Conservation (phyloP, 108 stramenopile genomes). For the Cylindrotheca closterium region DNA sequence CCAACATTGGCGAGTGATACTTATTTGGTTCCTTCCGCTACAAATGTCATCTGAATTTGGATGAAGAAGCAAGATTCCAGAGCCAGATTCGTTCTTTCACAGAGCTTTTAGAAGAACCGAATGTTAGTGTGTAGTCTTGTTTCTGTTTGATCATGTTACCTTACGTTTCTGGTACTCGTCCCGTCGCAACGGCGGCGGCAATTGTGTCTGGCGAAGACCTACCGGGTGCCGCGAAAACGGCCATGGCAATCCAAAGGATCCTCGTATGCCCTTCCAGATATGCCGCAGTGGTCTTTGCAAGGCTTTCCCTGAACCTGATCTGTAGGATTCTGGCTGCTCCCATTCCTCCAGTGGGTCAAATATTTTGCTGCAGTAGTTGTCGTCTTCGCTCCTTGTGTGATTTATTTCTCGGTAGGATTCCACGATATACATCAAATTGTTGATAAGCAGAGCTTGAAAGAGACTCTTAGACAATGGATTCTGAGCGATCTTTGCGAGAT, state of each 20-base stretch:
- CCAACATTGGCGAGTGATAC: too few relatives aligned
- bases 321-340: conserved; percentile 17
- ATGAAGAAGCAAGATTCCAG: too few relatives aligned
- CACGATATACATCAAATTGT: conserved; percentile 12
- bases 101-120: too few relatives aligned
- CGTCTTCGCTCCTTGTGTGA: background rate
- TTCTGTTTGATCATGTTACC: too few relatives aligned
- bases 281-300: conserved; percentile 11
- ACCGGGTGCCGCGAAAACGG: conserved; percentile 16
- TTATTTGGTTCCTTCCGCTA: too few relatives aligned
- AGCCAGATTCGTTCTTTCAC: too few relatives aligned
- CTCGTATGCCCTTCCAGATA: background rate
- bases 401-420: conserved; percentile 6
- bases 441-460: conserved; percentile 21
- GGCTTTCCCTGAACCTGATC: conserved; percentile 26
- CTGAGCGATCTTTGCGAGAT: conserved; percentile 6
- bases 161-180: background rate
- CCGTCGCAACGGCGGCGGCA: conserved; percentile 13
- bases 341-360: conserved; percentile 24
- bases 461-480: conserved; percentile 10
- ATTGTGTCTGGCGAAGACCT: conserved; percentile 27
- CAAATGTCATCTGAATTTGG: too few relatives aligned
- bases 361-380: background rate
- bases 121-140: too few relatives aligned
- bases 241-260: conserved; percentile 16